Percentiles rank a stretch among this genome's conserved stretches.
These are phyloP conservation scores for Paecilomyces niveus DNA, from an alignment of 2,329 filamentous ascomycete species.

Conservation along the genomic window DNA sequence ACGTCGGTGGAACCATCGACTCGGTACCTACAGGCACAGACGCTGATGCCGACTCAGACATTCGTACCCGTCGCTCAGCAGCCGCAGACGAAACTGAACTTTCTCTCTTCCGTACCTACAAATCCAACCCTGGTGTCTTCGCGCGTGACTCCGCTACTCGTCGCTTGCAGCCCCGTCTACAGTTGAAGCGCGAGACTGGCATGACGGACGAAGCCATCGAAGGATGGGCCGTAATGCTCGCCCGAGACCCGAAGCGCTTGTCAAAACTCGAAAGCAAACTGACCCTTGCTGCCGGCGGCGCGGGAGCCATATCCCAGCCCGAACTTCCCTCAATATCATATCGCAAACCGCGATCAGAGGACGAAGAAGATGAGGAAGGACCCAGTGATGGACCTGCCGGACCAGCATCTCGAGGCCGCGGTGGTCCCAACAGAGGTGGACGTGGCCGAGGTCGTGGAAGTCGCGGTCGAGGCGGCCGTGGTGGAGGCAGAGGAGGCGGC, in stretches of 20 bases:
- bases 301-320: conserved; percentile 45
- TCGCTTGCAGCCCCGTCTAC: conserved; percentile 53
- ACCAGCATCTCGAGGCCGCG: conserved; percentile 22
- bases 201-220: conserved; percentile 94
- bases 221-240: conserved; percentile 85
- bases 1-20: conserved; percentile 86
- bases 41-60: conserved; percentile 49
- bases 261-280: conserved; percentile 65
- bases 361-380: conserved; percentile 20
- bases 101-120: conserved; percentile 65
- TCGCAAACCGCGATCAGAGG: conserved; percentile 29
- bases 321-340: conserved; percentile 62
- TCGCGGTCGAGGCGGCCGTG: conserved; percentile 43
- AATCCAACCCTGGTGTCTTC: conserved; percentile 59
- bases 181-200: conserved; percentile 66
- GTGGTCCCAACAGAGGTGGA: conserved; percentile 43
- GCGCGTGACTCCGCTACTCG: conserved; percentile 64
- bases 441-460: conserved; percentile 40
- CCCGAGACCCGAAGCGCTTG: conserved; percentile 61
- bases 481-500: conserved; percentile 48
- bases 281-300: conserved; percentile 54
- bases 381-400: conserved; percentile 21
- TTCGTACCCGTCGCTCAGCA: conserved; percentile 34
- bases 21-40: conserved; percentile 41
- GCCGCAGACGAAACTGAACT: conserved; percentile 50